phyloP scores from a whole-genome alignment of 306 rosid genomes.

The Citrullus amarus region DNA sequence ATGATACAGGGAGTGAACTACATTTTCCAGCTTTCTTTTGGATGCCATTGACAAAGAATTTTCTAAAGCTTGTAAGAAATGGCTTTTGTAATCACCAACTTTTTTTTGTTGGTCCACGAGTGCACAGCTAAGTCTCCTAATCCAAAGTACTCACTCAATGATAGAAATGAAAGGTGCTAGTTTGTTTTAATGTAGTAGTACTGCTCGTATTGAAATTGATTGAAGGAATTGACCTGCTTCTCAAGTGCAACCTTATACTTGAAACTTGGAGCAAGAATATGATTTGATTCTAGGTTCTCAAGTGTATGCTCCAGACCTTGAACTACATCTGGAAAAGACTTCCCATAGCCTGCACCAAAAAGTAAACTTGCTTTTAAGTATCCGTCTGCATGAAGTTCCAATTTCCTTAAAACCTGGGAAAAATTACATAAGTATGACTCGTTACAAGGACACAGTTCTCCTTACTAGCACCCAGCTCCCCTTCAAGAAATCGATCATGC shows the following conservation, averaged over 20 bases:
- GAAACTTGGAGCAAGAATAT: constrained; percentile 62
- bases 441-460: neutral
- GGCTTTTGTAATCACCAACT: neutral
- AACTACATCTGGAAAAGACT: constrained; percentile 64
- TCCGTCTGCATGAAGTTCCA: neutral
- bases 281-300: constrained; percentile 57
- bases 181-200: neutral
- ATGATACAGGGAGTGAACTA: neutral
- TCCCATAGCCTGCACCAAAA: constrained; percentile 64
- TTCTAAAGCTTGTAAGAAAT: neutral
- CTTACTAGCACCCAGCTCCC: neutral
- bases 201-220: constrained; percentile 2
- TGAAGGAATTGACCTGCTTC: constrained; percentile 61
- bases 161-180: neutral
- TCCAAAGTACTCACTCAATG: neutral
- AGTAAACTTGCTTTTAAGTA: constrained; percentile 4
- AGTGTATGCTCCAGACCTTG: constrained; percentile 57
- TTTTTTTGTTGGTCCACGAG: neutral
- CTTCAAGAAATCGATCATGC: neutral
- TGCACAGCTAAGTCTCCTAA: neutral
- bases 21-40: neutral
- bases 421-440: neutral
- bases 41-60: neutral
- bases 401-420: neutral
- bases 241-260: constrained; percentile 77